phyloP scores from a whole-genome alignment of 441 rosid genomes.

The Erodium moschatum region DNA sequence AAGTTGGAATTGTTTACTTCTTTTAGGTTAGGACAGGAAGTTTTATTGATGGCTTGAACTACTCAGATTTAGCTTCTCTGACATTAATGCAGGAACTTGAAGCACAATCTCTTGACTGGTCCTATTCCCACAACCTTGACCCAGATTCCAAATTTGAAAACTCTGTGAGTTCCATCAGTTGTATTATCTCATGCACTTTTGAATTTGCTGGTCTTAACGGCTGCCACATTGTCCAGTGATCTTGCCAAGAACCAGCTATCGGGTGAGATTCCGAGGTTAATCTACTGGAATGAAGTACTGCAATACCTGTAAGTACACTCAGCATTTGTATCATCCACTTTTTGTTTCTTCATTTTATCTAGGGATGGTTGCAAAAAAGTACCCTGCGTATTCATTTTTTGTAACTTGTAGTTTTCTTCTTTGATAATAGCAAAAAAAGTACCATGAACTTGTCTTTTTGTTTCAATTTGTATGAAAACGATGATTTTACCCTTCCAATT shows the following conservation, averaged over 20 bases:
- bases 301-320: conserved; percentile 67
- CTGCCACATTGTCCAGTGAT: conserved; percentile 33
- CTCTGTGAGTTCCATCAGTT: conserved; percentile 41
- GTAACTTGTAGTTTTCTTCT: too few relatives aligned
- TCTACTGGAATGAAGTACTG: conserved; percentile 88
- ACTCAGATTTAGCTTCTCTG: background rate
- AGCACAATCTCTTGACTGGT: conserved; percentile 73
- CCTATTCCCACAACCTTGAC: conserved; percentile 85
- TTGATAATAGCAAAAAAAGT: too few relatives aligned
- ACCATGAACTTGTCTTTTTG: too few relatives aligned
- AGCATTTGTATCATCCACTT: too few relatives aligned
- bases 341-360: too few relatives aligned
- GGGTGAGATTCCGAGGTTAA: conserved; percentile 76
- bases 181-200: background rate
- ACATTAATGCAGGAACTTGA: conserved; percentile 43
- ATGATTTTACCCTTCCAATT: too few relatives aligned
- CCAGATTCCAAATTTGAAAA: conserved; percentile 77
- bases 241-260: conserved; percentile 70
- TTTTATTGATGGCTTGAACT: background rate
- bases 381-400: too few relatives aligned
- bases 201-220: background rate
- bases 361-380: too few relatives aligned
- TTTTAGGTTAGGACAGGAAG: background rate
- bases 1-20: conserved; percentile 13
- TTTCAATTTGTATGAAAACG: too few relatives aligned